phyloP scores from a whole-genome alignment of 768 basidiomycete species.

The Mycena epipterygia region DNA sequence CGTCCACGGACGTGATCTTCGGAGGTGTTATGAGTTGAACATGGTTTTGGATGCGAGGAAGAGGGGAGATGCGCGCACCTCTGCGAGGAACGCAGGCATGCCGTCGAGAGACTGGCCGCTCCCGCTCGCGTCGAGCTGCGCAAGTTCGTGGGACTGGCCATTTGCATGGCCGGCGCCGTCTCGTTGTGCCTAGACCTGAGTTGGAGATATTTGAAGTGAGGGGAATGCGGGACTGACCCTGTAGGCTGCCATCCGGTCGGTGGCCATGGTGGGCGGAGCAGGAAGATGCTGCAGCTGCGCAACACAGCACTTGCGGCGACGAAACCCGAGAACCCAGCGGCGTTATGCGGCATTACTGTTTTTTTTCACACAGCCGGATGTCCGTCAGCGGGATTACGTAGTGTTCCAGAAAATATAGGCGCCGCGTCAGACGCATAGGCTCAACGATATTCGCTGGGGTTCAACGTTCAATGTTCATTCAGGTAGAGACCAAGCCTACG shows the following conservation, averaged over 20 bases:
- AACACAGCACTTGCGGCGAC: background rate
- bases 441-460: too few relatives aligned
- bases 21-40: background rate
- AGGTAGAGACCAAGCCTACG: too few relatives aligned
- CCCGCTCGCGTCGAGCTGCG: conserved; percentile 5
- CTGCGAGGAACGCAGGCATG: conserved; percentile 22
- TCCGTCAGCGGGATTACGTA: too few relatives aligned
- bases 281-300: background rate
- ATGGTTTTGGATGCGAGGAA: background rate
- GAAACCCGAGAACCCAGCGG: too few relatives aligned
- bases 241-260: conserved; percentile 55
- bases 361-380: too few relatives aligned
- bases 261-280: conserved; percentile 43
- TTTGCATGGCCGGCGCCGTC: background rate
- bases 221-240: conserved; percentile 44
- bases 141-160: conserved; percentile 24
- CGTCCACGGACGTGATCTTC: conserved; percentile 59
- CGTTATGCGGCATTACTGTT: too few relatives aligned
- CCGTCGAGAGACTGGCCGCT: conserved; percentile 4
- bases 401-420: too few relatives aligned
- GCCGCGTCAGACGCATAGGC: too few relatives aligned
- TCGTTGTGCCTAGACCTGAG: conserved; percentile 22
- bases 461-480: too few relatives aligned
- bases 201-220: background rate
- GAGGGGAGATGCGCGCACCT: conserved; percentile 9